phyloP scores from a whole-genome alignment of 2,329 filamentous ascomycete species.

The Beauveria brongniartii region DNA sequence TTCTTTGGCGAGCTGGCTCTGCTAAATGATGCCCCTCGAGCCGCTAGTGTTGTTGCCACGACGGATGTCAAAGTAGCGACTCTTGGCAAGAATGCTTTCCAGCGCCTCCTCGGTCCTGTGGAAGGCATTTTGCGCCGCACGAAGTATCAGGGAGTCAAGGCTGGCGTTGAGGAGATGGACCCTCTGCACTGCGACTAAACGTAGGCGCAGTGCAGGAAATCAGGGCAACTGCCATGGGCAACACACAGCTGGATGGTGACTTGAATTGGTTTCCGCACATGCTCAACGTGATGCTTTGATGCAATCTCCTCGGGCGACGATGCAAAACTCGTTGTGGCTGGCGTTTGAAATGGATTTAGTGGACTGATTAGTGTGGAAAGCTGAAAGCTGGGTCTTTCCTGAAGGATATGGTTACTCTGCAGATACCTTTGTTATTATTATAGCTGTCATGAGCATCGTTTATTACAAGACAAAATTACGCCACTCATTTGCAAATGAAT shows the following conservation, averaged over 20 bases:
- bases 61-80: slow-evolving; percentile 90
- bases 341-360: slow-evolving; percentile 4
- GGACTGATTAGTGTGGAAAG: background rate
- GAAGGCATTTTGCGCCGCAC: slow-evolving; percentile 89
- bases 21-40: slow-evolving; percentile 86
- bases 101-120: slow-evolving; percentile 83
- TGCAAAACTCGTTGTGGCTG: background rate
- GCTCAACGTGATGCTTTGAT: background rate
- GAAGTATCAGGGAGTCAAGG: slow-evolving; percentile 51
- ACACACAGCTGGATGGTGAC: background rate
- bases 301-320: background rate
- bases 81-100: slow-evolving; percentile 89
- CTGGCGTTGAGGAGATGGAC: slow-evolving; percentile 59
- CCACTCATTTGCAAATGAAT: background rate
- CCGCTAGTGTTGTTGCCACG: slow-evolving; percentile 76
- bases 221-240: background rate
- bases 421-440: slow-evolving; percentile 13
- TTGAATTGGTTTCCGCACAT: background rate
- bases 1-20: slow-evolving; percentile 96
- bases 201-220: too few relatives aligned
- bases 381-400: background rate
- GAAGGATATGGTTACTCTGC: slow-evolving; percentile 9
- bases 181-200: slow-evolving; percentile 41
- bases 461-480: background rate
- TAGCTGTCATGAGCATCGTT: slow-evolving; percentile 12